Evolutionary conservation across 371 early-diverging fungal genomes (phyloP), one percentile per base, ranked within the genome.

Genomic region (Haplosporangium sp.): DNA sequence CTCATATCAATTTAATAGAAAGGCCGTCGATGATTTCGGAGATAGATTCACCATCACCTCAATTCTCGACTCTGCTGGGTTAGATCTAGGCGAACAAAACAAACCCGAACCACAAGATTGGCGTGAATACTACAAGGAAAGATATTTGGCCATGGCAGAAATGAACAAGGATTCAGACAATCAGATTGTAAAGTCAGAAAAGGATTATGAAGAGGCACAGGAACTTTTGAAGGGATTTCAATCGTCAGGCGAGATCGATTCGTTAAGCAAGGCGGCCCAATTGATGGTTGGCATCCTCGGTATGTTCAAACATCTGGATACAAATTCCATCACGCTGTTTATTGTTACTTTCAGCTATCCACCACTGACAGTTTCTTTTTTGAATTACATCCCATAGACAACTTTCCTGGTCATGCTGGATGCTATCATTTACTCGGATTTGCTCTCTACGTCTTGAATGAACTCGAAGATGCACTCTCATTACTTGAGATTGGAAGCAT

Each of bases 381-480:
- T 35, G 8, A 53, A 6, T 40, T 19, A 19, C 11, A 17, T 72
- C 7, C 6, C 11, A 34, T 34, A 88, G 90, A 88, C 45, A 71
- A 85, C 42, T 86, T 87, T 44, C 90, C 90, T 40, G 82, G 72
- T 4, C 84, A 88, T 76, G 88, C 87, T 48, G 90, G 88, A 48
- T 88, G 88, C 61, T 90, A 90, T 70, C 86, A 88, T 72, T 71
- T 90, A 34, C 75, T 90, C 37, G 86, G 84, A 19, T 87, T 86
- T 63, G 84, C 89, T 17, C 74, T 88, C 13, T 87, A 81, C 63
- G 86, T 87, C 1, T 65, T 88, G 58, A 88, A 88, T 60, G 82
- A 82, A 27, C 74, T 88, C 3, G 85, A 86, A 61, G 88, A 86
- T 63, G 87, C 90, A 0, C 67, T 88, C 45, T 73, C 85, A 15